Percentiles rank a stretch among this genome's conserved stretches.
Evolutionary conservation across 257 asterid genomes (phyloP).

Genomic region (Solanum pinnatisectum): DNA sequence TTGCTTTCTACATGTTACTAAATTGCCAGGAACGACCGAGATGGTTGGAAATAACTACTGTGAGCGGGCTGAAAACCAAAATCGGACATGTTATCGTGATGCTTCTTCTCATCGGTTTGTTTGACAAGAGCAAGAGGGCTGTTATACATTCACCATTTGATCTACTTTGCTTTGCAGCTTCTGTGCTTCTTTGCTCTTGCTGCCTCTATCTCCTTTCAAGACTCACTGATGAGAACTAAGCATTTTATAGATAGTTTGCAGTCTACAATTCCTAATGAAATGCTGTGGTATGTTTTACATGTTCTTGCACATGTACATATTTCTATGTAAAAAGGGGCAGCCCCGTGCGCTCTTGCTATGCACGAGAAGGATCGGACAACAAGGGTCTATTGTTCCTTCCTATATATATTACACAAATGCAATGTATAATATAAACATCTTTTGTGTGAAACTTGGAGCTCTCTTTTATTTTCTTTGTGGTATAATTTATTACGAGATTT

Average conservation of each 20-base stretch:
- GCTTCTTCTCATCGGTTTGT: constrained; percentile 87
- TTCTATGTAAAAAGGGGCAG: neutral
- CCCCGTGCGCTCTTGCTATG: neutral
- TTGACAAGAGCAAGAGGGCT: constrained; percentile 87
- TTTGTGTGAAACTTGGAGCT: neutral
- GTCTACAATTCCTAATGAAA: neutral
- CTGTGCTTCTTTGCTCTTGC: constrained; percentile 67
- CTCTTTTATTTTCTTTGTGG: neutral
- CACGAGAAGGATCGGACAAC: neutral
- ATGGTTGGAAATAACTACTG: constrained; percentile 83
- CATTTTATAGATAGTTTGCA: neutral
- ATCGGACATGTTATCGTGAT: constrained; percentile 92
- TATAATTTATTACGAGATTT: neutral
- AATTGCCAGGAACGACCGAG: constrained; percentile 65
- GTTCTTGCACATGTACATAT: neutral
- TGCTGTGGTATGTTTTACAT: neutral
- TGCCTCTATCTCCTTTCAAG: constrained; percentile 79
- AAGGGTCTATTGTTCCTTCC: neutral
- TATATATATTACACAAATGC: neutral
- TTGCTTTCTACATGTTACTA: neutral
- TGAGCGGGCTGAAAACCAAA: constrained; percentile 78
- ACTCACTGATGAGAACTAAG: constrained; percentile 22
- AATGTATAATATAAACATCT: neutral
- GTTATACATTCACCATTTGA: constrained; percentile 57
- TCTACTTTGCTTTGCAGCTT: constrained; percentile 86